Evolutionary conservation across 2,329 filamentous ascomycete genomes (phyloP).

Genomic region (Orbilia quercus): DNA sequence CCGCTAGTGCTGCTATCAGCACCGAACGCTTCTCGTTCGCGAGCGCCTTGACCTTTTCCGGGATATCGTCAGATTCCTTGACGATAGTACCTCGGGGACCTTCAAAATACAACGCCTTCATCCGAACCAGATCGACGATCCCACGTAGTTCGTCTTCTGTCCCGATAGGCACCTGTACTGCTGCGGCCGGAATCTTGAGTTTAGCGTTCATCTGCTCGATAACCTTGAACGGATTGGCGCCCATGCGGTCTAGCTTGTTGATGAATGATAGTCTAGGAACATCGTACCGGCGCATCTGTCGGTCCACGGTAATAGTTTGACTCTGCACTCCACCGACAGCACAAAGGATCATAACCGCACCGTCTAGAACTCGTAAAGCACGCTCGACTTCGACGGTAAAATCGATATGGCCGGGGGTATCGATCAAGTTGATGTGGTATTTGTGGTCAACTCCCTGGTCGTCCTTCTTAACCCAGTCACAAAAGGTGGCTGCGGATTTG

Average conservation of each 20-base stretch:
- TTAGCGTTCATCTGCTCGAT: slow-evolving; percentile 98
- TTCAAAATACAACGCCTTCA: slow-evolving; percentile 94
- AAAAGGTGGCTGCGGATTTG: slow-evolving; percentile 96
- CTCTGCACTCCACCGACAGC: slow-evolving; percentile 90
- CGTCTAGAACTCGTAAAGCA: slow-evolving; percentile 91
- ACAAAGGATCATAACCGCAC: slow-evolving; percentile 97
- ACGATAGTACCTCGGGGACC: slow-evolving; percentile 83
- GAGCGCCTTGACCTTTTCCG: slow-evolving; percentile 78
- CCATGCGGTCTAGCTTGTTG: slow-evolving; percentile 99
- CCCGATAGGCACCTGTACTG: slow-evolving; percentile 93
- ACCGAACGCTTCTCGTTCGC: slow-evolving; percentile 83
- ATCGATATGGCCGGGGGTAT: slow-evolving; percentile 98
- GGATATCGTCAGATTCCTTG: slow-evolving; percentile 80
- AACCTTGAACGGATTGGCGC: slow-evolving; percentile 96
- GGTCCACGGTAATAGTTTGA: slow-evolving; percentile 97
- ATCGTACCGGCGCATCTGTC: slow-evolving; percentile 98
- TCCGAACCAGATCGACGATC: slow-evolving; percentile 89
- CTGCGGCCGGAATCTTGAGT: slow-evolving; percentile 89
- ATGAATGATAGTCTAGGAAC: slow-evolving; percentile 94
- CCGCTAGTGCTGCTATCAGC: slow-evolving; percentile 92
- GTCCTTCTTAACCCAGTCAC: slow-evolving; percentile 87
- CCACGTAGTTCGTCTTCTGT: slow-evolving; percentile 90
- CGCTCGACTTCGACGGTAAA: slow-evolving; percentile 99
- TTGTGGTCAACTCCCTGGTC: slow-evolving; percentile 85
- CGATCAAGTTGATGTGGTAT: slow-evolving; percentile 98